Evolutionary conservation across 2,329 filamentous ascomycete genomes (phyloP), one percentile per base, ranked within the genome.

Genomic region (Zasmidium citrigriseum): DNA sequence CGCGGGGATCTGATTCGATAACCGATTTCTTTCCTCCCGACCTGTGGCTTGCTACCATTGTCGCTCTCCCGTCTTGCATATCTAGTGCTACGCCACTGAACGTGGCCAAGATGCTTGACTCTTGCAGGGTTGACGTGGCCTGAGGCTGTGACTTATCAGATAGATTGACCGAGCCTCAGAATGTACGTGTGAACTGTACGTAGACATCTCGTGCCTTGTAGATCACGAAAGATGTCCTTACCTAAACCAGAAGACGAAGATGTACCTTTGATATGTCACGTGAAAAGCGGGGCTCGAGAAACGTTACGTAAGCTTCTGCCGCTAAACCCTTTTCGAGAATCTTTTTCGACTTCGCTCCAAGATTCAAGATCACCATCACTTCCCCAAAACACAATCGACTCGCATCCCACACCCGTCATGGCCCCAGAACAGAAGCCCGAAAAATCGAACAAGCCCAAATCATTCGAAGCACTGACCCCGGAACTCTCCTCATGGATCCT

Each of bases 401-500:
- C 27, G 7, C 7, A 29, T 7, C 27, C 27, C 7, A 29, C 27
- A 29, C 27, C 14, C 27, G 14, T 14, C 27, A 41, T 41, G 34
- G 34, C 34, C 16, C 34, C 66, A n/a, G 54, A 60, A 27, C 60
- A 64, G 23, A 55, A 29, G 21, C 29, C 48, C 24, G 50, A 57
- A 20, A 64, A 60, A 14, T 65, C 68, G 58, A 70, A 70, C 52
- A 65, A 78, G 29, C 77, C 81, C 45, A 77, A 85, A 64, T 79
- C 83, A 24, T 93, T 89, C 86, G 84, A 88, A 68, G 84, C 83
- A 14, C 78, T 92, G 54, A 88, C 84, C 1, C 89, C 89, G 16
- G 78, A 87, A 4, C 77, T 92, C 27, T 89, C 89, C 60, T 82
- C 88, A 85, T 98, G 93, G 91, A 86, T 95, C 57, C 80, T 95